Conservation (phyloP, 2,329 filamentous ascomycete species). For the Claviceps citrina region DNA sequence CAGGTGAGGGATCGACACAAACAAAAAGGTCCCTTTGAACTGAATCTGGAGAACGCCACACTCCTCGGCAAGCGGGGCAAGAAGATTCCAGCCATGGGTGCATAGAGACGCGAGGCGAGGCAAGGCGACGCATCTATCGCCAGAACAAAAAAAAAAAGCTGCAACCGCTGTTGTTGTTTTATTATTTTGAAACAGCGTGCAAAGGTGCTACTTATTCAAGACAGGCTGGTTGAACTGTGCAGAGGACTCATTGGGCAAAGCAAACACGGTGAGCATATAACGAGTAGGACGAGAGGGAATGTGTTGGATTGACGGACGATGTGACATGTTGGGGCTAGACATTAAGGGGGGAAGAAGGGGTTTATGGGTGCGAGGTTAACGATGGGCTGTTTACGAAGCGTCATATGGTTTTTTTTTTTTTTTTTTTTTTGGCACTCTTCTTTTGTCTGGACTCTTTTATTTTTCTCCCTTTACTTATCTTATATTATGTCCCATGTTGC, state of each 20-base stretch:
- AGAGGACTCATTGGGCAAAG: not conserved
- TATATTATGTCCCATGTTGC: too few relatives aligned
- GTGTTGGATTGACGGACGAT: too few relatives aligned
- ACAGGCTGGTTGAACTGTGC: not conserved
- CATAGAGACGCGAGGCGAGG: too few relatives aligned
- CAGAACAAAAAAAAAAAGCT: too few relatives aligned
- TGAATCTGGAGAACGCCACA: conserved; percentile 82
- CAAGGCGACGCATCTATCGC: too few relatives aligned
- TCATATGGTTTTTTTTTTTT: too few relatives aligned
- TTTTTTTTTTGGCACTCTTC: too few relatives aligned
- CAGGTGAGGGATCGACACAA: conserved; percentile 54
- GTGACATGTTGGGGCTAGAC: too few relatives aligned
- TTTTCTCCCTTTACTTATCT: not conserved
- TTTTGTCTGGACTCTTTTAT: too few relatives aligned
- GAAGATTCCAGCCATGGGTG: conserved; percentile 33
- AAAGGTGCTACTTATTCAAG: not conserved
- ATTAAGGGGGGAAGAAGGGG: too few relatives aligned
- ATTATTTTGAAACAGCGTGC: not conserved
- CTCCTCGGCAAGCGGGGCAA: conserved; percentile 57
- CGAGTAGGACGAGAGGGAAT: not conserved
- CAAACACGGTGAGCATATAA: not conserved
- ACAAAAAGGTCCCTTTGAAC: conserved; percentile 73
- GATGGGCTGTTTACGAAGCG: not conserved
- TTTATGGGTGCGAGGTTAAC: too few relatives aligned
- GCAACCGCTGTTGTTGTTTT: too few relatives aligned